A percentile compares a stretch with the other conserved stretches of the same genome.
These are phyloP conservation scores for Euphrasia confusa DNA, from an alignment of 257 asterid species.

Conservation along the genomic window DNA sequence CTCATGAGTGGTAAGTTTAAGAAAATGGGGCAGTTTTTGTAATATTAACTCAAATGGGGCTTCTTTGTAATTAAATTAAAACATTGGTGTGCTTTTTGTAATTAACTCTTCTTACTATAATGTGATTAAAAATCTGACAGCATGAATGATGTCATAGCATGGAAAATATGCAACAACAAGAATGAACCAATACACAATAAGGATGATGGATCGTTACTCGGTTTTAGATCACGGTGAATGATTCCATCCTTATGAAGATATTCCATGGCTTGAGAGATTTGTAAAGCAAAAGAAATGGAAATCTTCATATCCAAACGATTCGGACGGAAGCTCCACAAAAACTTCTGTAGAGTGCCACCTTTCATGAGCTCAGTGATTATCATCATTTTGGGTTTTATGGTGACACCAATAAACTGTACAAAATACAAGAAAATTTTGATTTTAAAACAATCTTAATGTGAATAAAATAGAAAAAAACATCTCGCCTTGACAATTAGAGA, in stretches of 20 bases:
- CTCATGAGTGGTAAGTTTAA: no score
- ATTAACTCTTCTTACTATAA: no score
- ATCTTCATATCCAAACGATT: conserved; percentile 43
- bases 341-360: conserved; percentile 64
- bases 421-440: background rate
- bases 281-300: conserved; percentile 43
- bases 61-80: no score
- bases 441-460: background rate
- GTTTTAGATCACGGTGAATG: conserved; percentile 64
- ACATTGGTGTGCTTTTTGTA: no score
- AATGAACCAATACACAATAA: background rate
- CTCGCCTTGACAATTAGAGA: background rate
- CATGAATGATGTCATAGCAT: background rate
- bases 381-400: conserved; percentile 46
- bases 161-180: conserved; percentile 15
- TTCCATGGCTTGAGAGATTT: conserved; percentile 58
- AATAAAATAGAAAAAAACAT: background rate
- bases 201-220: conserved; percentile 38
- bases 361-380: conserved; percentile 55
- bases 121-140: no score
- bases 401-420: conserved; percentile 55
- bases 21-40: no score
- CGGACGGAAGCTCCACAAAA: conserved; percentile 54
- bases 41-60: no score
- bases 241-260: conserved; percentile 51